These are phyloP conservation scores for Rhodotorula sp. DNA, from an alignment of 1,284 basidiomycete species.

Conservation along the genomic window DNA sequence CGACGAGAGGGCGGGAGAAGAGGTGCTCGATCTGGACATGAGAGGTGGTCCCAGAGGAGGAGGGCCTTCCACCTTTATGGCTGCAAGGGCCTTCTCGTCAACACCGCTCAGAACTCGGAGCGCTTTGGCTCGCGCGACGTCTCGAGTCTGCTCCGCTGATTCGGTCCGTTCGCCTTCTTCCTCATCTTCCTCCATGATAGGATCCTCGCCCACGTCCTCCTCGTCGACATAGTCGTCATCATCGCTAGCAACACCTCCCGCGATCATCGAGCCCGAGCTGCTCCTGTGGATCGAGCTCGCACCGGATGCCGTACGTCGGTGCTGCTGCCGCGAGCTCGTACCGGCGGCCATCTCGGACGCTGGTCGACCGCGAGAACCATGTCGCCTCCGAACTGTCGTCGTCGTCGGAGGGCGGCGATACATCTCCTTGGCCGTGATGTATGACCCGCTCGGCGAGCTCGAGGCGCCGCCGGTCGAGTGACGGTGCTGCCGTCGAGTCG, in stretches of 20 bases:
- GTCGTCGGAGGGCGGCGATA: slow-evolving; percentile 32
- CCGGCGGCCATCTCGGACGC: slow-evolving; percentile 3
- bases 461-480: slow-evolving; percentile 25
- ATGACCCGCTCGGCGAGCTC: slow-evolving; percentile 24
- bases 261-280: slow-evolving; percentile 22
- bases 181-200: slow-evolving; percentile 19
- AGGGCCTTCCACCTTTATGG: slow-evolving; percentile 1
- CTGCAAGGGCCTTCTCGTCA: slow-evolving; percentile 1
- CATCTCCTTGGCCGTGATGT: slow-evolving; percentile 16
- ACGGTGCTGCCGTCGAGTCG: slow-evolving; percentile 22
- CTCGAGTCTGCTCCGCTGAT: background rate
- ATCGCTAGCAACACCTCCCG: slow-evolving; percentile 1
- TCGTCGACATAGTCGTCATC: slow-evolving; percentile 6
- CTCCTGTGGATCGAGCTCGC: slow-evolving; percentile 18
- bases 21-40: no score
- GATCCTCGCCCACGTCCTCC: slow-evolving; percentile 16
- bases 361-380: slow-evolving; percentile 9
- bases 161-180: slow-evolving; percentile 9
- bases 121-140: background rate
- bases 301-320: slow-evolving; percentile 10
- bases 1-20: background rate
- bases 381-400: slow-evolving; percentile 18
- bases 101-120: slow-evolving; percentile 20
- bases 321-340: slow-evolving; percentile 3
- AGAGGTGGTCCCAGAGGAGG: background rate